Base-by-base conservation (phyloP, 1,284 basidiomycete genomes). In the Salmacisia buchloeana region DNA sequence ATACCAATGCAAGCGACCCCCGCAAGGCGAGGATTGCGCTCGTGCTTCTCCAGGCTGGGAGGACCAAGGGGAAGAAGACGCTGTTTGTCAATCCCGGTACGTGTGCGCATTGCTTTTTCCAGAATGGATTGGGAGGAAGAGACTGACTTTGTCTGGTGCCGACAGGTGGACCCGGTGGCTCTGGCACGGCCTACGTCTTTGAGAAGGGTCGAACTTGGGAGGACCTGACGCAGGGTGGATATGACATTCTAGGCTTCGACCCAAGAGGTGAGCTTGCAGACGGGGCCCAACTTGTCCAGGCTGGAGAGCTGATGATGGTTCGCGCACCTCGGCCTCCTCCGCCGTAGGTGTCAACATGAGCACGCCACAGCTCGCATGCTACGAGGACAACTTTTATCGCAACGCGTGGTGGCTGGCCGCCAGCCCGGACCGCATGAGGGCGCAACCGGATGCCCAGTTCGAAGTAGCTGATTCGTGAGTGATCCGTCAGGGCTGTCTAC, bases 1-100 rank as follows among this genome's bases (percentile, higher is more conserved):
- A 70, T 61, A 68, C 66, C 34, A 66, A 66, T 18, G 1, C 43
- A 6, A 62, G 63, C 27, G 69, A 70, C 39, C 0, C 10, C 0
- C 58, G 67, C 2, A 39, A 64, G 2, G 60, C 61, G 0, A 43
- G 67, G 0, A 23, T 69, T 10, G 67, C 65, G 3, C 39, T 66
- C 9, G 35, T 38, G 9, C 35, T 38, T 7, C 35, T 38, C 15
- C 35, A 38, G 15, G 35, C 35, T 38, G 35, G 35, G 35, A 7
- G 35, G 35, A 9, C 35, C 9, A 38, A 38, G 35, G 15, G 35
- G 9, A 38, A 38, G 7, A 7, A 15, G 9, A 38, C 35, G 9
- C 9, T 38, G 9, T 15, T 38, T 7, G 7, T 38, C 35, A 38
- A 38, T 38, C 35, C 35, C 9, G n/a, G n/a, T n/a, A n/a, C n/a